Percentiles rank a stretch among this genome's conserved stretches.
These are phyloP conservation scores for Suillus decipiens DNA, from an alignment of 768 basidiomycete genomes.

Conservation along the genomic window DNA sequence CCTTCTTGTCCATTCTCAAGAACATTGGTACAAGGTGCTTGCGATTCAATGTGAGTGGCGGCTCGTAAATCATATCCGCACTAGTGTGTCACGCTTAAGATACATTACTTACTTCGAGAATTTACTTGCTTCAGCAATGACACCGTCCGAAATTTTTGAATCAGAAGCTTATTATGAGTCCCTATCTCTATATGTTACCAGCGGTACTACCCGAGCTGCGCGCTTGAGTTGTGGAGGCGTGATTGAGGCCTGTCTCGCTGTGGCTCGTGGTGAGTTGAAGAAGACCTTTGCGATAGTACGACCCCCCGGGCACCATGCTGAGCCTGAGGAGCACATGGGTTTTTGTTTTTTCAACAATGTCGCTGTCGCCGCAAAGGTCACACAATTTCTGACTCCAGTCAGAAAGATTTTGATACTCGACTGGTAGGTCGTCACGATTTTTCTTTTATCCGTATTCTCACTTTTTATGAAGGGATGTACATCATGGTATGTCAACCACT, in stretches of 20 bases:
- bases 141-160: conserved; percentile 70
- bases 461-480: conserved; percentile 76
- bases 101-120: conserved; percentile 12
- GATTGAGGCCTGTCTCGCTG: conserved; percentile 85
- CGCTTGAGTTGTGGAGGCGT: conserved; percentile 93
- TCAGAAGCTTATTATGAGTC: conserved; percentile 86
- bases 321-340: conserved; percentile 98
- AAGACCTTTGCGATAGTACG: conserved; percentile 95
- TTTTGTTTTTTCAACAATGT: conserved; percentile 99
- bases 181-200: conserved; percentile 90
- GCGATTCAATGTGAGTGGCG: conserved; percentile 70
- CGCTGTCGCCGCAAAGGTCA: conserved; percentile 85
- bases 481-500: conserved; percentile 66
- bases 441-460: conserved; percentile 14
- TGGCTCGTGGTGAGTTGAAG: conserved; percentile 76
- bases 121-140: conserved; percentile 55
- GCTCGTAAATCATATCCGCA: conserved; percentile 18
- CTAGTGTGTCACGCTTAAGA: conserved; percentile 14
- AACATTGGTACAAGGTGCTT: conserved; percentile 90
- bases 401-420: conserved; percentile 91
- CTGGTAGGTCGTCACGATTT: conserved; percentile 64
- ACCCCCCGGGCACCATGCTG: conserved; percentile 97
- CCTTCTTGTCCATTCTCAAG: conserved; percentile 85
- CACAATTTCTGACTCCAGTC: conserved; percentile 66
- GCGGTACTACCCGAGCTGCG: conserved; percentile 81